phyloP scores from a whole-genome alignment of 352 stramenopile genomes.

The Globisporangium okanoganense region DNA sequence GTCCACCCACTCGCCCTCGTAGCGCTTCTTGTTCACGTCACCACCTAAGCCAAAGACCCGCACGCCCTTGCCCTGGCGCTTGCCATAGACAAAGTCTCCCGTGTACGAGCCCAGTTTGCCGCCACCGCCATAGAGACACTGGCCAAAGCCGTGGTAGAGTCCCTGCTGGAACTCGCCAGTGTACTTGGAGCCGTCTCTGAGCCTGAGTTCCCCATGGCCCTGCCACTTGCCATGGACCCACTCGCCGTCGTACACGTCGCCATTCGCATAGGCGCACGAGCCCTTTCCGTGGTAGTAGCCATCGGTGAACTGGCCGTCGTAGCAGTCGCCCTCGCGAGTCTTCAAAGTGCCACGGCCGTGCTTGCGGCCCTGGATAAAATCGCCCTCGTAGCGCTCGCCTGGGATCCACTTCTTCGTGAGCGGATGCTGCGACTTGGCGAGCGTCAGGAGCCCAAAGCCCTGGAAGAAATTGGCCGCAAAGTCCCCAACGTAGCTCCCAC shows the following conservation, averaged over 20 bases:
- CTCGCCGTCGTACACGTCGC: conserved; percentile 67
- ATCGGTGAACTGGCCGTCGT: conserved; percentile 47
- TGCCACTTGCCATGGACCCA: conserved; percentile 59
- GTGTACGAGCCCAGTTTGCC: conserved; percentile 55
- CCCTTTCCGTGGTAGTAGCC: conserved; percentile 56
- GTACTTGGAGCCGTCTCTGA: conserved; percentile 50
- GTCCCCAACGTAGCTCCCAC: conserved; percentile 42
- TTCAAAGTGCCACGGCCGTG: conserved; percentile 48
- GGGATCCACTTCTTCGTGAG: conserved; percentile 59
- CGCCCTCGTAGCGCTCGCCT: conserved; percentile 63
- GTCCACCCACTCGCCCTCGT: conserved; percentile 68
- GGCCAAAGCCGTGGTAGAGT: conserved; percentile 61
- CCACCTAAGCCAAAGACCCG: conserved; percentile 44
- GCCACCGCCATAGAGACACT: conserved; percentile 36
- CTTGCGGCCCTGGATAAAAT: conserved; percentile 48
- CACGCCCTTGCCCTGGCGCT: conserved; percentile 54
- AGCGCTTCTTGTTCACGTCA: conserved; percentile 24
- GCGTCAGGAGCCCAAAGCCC: conserved; percentile 53
- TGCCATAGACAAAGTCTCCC: conserved; percentile 50
- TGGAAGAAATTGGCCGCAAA: conserved; percentile 57
- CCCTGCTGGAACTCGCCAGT: conserved; percentile 45
- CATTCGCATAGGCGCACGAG: conserved; percentile 48
- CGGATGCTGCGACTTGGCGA: conserved; percentile 50
- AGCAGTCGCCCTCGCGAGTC: conserved; percentile 35
- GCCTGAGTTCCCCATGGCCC: conserved; percentile 44